These are phyloP conservation scores for Chernovozyma sophiae-reginae DNA, from an alignment of 1,139 yeast species.

Conservation along the genomic window DNA sequence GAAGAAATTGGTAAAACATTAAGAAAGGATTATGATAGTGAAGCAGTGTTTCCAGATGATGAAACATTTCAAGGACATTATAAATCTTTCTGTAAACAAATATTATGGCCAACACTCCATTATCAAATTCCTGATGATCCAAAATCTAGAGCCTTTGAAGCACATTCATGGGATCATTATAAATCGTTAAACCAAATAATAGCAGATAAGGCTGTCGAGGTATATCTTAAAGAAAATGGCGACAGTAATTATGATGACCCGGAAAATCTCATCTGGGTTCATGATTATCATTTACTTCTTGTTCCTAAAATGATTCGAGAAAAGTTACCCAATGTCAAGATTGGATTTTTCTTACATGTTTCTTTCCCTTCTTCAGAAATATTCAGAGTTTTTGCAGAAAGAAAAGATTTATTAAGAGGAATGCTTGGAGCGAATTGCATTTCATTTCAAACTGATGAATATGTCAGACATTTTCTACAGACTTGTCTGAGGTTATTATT, in stretches of 20 bases:
- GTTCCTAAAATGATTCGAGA: slow-evolving; percentile 84
- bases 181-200: slow-evolving; percentile 68
- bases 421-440: slow-evolving; percentile 85
- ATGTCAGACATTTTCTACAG: slow-evolving; percentile 88
- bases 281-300: slow-evolving; percentile 86
- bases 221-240: slow-evolving; percentile 47
- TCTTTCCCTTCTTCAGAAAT: slow-evolving; percentile 96
- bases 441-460: slow-evolving; percentile 88
- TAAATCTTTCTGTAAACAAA: slow-evolving; percentile 84
- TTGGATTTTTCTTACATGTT: slow-evolving; percentile 89
- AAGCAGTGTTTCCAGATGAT: slow-evolving; percentile 73
- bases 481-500: slow-evolving; percentile 81
- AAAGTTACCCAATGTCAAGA: slow-evolving; percentile 73
- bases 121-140: slow-evolving; percentile 97
- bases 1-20: slow-evolving; percentile 44
- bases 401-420: slow-evolving; percentile 74
- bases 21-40: slow-evolving; percentile 47
- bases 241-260: slow-evolving; percentile 51
- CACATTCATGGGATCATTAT: slow-evolving; percentile 89
- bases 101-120: slow-evolving; percentile 95
- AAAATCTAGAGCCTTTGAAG: slow-evolving; percentile 90
- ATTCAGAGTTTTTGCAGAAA: slow-evolving; percentile 87
- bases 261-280: slow-evolving; percentile 72
- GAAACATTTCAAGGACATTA: slow-evolving; percentile 84
- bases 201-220: slow-evolving; percentile 69